Conservation (phyloP, 148 eudicot species). For the Camellia granthamiana region DNA sequence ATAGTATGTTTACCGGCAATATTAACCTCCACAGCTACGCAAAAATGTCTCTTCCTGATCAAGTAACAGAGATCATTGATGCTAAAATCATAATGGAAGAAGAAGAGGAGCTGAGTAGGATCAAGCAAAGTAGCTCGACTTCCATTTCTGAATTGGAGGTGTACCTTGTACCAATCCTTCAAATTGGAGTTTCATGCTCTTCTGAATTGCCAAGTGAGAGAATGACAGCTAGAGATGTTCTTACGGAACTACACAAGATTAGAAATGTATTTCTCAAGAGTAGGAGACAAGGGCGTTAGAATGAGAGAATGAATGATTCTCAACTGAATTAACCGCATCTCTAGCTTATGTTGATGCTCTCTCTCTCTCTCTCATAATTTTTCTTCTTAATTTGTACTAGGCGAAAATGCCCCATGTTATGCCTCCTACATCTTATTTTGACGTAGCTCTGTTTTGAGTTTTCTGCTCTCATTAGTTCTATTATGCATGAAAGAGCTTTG, state of each 20-base stretch:
- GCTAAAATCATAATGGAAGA: background rate
- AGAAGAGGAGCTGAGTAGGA: background rate
- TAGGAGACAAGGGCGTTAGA: background rate
- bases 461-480: no score
- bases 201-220: constrained; percentile 18
- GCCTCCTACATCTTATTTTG: no score
- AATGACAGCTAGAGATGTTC: constrained; percentile 10
- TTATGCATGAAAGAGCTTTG: no score
- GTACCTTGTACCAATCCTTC: constrained; percentile 6
- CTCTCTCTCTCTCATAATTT: no score
- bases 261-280: background rate
- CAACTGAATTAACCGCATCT: background rate
- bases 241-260: background rate
- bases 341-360: background rate
- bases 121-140: background rate
- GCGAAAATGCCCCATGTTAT: no score
- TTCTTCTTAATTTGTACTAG: no score
- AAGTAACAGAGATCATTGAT: constrained; percentile 13
- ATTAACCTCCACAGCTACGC: constrained; percentile 10
- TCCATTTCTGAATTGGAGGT: background rate
- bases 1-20: background rate
- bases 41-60: constrained; percentile 1
- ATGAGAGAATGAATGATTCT: background rate
- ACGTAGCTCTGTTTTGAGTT: no score
- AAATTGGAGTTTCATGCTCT: constrained; percentile 18